phyloP scores from a whole-genome alignment of 352 stramenopile species.

The Phytophthora nicotianae region DNA sequence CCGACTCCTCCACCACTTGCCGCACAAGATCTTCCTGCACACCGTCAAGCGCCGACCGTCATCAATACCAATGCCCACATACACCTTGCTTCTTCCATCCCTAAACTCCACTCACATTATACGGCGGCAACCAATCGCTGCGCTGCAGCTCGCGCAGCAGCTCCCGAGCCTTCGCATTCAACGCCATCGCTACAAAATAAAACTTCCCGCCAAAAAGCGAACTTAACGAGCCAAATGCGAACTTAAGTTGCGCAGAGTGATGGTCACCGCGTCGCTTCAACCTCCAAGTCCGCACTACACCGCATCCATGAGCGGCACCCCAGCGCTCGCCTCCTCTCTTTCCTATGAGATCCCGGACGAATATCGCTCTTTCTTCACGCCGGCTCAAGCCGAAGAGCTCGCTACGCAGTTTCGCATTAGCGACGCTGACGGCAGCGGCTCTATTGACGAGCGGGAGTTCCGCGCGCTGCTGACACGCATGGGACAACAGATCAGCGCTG shows the following conservation, averaged over 20 bases:
- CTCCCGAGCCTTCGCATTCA: conserved; percentile 83
- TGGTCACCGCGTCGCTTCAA: conserved; percentile 19
- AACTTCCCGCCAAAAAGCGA: conserved; percentile 25
- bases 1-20: conserved; percentile 80
- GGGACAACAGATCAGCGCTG: conserved; percentile 49
- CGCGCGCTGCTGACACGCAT: conserved; percentile 57
- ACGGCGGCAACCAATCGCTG: conserved; percentile 92
- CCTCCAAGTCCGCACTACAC: background rate
- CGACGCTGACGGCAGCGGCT: conserved; percentile 56
- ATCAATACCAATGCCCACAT: conserved; percentile 1
- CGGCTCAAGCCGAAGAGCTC: conserved; percentile 61
- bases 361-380: conserved; percentile 48
- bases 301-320: conserved; percentile 5
- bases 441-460: conserved; percentile 74
- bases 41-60: background rate
- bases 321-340: background rate
- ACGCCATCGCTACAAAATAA: conserved; percentile 45
- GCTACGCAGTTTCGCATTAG: conserved; percentile 63
- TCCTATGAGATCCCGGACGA: conserved; percentile 48
- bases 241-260: conserved; percentile 8
- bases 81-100: conserved; percentile 8
- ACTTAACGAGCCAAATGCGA: background rate
- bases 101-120: conserved; percentile 73
- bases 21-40: conserved; percentile 81
- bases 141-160: conserved; percentile 90